Conservation (phyloP, 768 basidiomycete species). For the Boletus vinaceobasis region DNA sequence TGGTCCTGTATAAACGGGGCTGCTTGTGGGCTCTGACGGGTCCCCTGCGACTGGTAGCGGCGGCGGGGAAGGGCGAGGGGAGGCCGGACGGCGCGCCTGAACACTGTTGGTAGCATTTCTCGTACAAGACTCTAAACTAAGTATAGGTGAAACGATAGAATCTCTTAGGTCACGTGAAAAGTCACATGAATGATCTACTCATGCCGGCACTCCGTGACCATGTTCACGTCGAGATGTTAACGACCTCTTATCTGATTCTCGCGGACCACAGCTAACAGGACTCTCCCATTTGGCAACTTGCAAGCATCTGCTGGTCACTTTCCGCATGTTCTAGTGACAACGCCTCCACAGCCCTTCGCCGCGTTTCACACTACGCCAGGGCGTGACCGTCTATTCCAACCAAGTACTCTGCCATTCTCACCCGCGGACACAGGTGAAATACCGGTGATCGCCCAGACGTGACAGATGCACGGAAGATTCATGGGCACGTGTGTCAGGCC, state of each 20-base stretch:
- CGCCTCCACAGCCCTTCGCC: neutral
- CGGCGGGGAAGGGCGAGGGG: conserved; percentile 1
- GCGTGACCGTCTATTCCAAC: neutral
- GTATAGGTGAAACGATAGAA: neutral
- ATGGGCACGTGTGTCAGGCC: conserved; percentile 14
- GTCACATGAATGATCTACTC: neutral
- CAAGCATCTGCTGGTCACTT: neutral
- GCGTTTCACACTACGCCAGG: neutral
- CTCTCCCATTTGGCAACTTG: too few species aligned
- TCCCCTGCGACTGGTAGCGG: conserved; percentile 18
- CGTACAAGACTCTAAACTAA: too few species aligned
- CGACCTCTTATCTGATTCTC: too few species aligned
- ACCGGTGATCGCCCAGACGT: neutral
- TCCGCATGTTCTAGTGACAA: neutral
- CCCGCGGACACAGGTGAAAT: neutral
- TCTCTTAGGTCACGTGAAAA: neutral
- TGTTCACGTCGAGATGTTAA: neutral
- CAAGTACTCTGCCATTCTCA: neutral
- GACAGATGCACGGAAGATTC: neutral
- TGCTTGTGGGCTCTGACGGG: neutral
- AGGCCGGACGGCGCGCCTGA: conserved; percentile 6
- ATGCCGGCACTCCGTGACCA: neutral
- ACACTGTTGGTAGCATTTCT: conserved; percentile 14
- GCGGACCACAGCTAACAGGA: too few species aligned
- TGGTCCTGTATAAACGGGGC: conserved; percentile 30